These are phyloP conservation scores for Fusarium paranaense DNA, from an alignment of 2,329 filamentous ascomycete species.

Conservation along the genomic window DNA sequence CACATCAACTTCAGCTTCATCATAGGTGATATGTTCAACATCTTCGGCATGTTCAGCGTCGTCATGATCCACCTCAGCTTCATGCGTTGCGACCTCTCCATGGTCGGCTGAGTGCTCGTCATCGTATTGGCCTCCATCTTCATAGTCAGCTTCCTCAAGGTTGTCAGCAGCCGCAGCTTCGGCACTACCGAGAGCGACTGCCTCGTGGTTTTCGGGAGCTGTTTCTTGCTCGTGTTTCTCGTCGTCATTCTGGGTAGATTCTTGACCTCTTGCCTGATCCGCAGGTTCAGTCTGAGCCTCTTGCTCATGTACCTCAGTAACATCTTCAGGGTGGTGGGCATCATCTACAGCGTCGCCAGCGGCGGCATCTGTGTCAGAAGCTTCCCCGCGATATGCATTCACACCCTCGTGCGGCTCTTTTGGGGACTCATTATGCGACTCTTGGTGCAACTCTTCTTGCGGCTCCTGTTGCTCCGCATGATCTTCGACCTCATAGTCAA, in stretches of 20 bases:
- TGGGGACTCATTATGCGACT: not conserved
- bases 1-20: conserved; percentile 8
- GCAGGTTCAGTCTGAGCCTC: conserved; percentile 1
- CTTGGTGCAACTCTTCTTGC: not conserved
- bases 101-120: conserved; percentile 5
- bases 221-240: conserved; percentile 17
- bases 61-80: conserved; percentile 2
- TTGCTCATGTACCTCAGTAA: not conserved
- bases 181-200: not conserved
- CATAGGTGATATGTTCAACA: conserved; percentile 7
- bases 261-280: conserved; percentile 21
- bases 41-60: conserved; percentile 5
- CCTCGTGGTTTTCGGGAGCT: conserved; percentile 3
- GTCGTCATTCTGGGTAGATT: conserved; percentile 33
- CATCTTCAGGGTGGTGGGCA: conserved; percentile 6
- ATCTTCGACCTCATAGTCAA: conserved; percentile 47
- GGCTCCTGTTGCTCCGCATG: conserved; percentile 25
- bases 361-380: not conserved
- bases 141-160: conserved; percentile 22
- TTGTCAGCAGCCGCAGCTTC: conserved; percentile 15
- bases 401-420: not conserved
- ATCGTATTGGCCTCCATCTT: conserved; percentile 12
- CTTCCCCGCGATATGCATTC: conserved; percentile 9
- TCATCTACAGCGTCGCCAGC: not conserved
- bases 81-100: conserved; percentile 7